These are phyloP conservation scores for Hyaloscypha finlandica DNA, from an alignment of 495 filamentous ascomycete genomes.

Conservation along the genomic window DNA sequence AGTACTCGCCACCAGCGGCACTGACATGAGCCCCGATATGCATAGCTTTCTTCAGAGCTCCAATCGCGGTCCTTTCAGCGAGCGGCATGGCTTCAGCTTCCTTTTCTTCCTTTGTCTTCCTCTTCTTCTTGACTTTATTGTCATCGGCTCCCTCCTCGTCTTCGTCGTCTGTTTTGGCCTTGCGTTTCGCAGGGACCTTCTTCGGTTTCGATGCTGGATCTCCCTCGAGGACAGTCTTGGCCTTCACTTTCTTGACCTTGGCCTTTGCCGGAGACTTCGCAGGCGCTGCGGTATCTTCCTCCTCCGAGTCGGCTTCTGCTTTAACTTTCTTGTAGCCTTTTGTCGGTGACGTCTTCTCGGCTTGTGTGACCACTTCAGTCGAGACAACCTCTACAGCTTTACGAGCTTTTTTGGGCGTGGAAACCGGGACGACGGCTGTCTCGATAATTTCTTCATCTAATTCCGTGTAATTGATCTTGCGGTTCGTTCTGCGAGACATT, in stretches of 20 bases:
- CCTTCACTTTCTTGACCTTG: conserved; percentile 24
- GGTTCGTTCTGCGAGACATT: conserved; percentile 31
- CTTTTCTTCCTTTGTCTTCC: conserved; percentile 35
- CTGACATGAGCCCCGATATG: conserved; percentile 92
- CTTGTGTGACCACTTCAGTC: conserved; percentile 8
- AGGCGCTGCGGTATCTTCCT: background rate
- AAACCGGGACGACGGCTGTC: background rate
- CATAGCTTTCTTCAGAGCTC: conserved; percentile 65
- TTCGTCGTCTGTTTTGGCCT: conserved; percentile 25
- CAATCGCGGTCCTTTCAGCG: conserved; percentile 62
- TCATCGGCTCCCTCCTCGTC: conserved; percentile 20
- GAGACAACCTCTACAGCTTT: conserved; percentile 21
- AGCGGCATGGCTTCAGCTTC: conserved; percentile 58
- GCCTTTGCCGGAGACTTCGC: background rate
- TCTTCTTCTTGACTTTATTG: conserved; percentile 29
- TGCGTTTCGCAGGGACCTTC: conserved; percentile 24
- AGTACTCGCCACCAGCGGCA: conserved; percentile 71
- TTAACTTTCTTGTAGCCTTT: conserved; percentile 19
- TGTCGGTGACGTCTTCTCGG: conserved; percentile 8
- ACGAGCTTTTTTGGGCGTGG: conserved; percentile 21
- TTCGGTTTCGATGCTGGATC: conserved; percentile 14
- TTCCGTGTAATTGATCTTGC: conserved; percentile 9
- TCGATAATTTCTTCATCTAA: conserved; percentile 6
- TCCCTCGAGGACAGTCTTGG: conserved; percentile 11
- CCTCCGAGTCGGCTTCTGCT: conserved; percentile 1